Percentiles rank a stretch among this genome's conserved stretches.
phyloP scores from a whole-genome alignment of 306 rosid species.

The Trifolium repens region DNA sequence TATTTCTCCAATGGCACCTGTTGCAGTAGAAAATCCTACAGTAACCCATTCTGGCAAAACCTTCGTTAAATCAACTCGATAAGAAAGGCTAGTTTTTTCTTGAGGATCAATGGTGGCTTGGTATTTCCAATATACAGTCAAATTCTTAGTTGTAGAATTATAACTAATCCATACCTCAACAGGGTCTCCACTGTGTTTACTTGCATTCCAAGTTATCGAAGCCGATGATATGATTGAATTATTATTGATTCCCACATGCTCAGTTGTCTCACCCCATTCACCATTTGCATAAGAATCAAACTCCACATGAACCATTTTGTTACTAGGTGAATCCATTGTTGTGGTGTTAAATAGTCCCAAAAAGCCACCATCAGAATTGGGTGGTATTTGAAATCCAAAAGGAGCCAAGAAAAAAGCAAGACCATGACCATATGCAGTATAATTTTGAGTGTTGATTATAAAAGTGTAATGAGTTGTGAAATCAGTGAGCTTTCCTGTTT shows the following conservation, averaged over 20 bases:
- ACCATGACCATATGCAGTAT: neutral
- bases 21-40: slow-evolving; percentile 47
- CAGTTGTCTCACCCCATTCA: slow-evolving; percentile 28
- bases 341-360: slow-evolving; percentile 45
- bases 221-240: slow-evolving; percentile 37
- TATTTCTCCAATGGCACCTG: neutral
- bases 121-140: slow-evolving; percentile 50
- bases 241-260: slow-evolving; percentile 51
- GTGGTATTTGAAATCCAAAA: slow-evolving; percentile 39
- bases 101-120: neutral
- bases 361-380: slow-evolving; percentile 43
- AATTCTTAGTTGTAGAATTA: slow-evolving; percentile 37
- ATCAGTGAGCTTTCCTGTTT: slow-evolving; percentile 35
- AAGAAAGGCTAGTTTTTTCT: slow-evolving; percentile 39
- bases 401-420: slow-evolving; percentile 52
- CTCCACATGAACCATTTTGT: slow-evolving; percentile 49
- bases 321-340: slow-evolving; percentile 1
- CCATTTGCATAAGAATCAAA: slow-evolving; percentile 31
- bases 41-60: slow-evolving; percentile 49
- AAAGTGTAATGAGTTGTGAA: slow-evolving; percentile 53
- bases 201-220: slow-evolving; percentile 44
- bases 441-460: slow-evolving; percentile 7
- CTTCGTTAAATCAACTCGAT: slow-evolving; percentile 31
- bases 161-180: slow-evolving; percentile 43
- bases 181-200: slow-evolving; percentile 40